Base-by-base conservation (phyloP, 768 basidiomycete genomes). In the Amanita brunnescens region DNA sequence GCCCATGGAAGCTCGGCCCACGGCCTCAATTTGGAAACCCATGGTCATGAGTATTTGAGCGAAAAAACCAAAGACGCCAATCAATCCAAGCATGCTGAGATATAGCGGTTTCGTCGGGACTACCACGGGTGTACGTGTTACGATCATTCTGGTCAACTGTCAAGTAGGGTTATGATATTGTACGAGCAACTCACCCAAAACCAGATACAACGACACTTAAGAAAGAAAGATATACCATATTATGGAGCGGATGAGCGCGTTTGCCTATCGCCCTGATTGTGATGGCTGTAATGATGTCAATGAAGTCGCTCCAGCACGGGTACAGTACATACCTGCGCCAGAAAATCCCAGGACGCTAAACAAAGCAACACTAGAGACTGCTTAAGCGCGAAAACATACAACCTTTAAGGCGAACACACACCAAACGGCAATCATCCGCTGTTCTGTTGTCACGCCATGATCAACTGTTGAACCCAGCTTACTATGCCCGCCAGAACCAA, bases 181-280 rank as follows among this genome's bases (percentile, higher is more conserved):
- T 2, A 40, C 10, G 30, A 24, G 16, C 5, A 37, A 51, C 69
- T 32, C 52, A 75, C 73, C 63, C 61, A 18, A 66, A 53, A 6
- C 59, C 45, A 2, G 71, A 67, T 21, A 67, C 65, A n/a, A 72
- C 50, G 1, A 81, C 72, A 48, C 78, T 83, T 55, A 78, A 71
- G 6, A 73, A 62, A 2, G 84, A 80, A 62, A 85, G 90, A 49
- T 79, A 88, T 0, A 74, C 67, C 57, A 91, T 72, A 2, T 78
- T 71, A 61, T 94, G 90, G 49, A 91, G 64, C 0, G 89, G 73
- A 57, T 87, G 85, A 0, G 89, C 89, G 3, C 83, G 74, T 52
- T 75, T 81, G 0, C 91, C 90, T 29, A 92, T 86, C 0, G 77
- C 77, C 6, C 88, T 78, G 18, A 76, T 64, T 0, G 67, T 58